A percentile compares a stretch with the other conserved stretches of the same genome.
phyloP scores from a whole-genome alignment of 768 basidiomycete genomes.

The Clavaria fumosa region DNA sequence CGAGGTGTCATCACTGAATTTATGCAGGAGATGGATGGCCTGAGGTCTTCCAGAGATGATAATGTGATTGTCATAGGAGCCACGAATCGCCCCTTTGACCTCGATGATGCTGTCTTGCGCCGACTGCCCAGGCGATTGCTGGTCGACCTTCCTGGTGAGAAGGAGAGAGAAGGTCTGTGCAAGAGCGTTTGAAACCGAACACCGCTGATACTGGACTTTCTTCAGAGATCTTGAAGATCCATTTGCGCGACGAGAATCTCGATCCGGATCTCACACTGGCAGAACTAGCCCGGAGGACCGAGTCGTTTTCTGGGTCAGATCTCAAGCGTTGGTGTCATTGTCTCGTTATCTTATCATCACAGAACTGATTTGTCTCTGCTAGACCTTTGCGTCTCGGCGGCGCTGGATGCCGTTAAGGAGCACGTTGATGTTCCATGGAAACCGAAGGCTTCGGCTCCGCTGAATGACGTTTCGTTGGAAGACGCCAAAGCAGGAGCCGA shows the following conservation, averaged over 20 bases:
- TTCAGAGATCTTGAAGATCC: conserved; percentile 74
- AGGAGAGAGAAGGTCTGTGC: conserved; percentile 63
- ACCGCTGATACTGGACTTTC: conserved; percentile 4
- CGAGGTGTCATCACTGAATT: conserved; percentile 83
- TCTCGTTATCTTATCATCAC: background rate
- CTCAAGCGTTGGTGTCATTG: conserved; percentile 58
- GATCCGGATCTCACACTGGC: conserved; percentile 47
- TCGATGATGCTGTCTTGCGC: conserved; percentile 84
- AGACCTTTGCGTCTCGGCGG: conserved; percentile 91
- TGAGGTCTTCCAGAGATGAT: conserved; percentile 65
- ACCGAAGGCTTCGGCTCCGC: conserved; percentile 1
- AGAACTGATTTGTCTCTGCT: conserved; percentile 1
- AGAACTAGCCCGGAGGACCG: conserved; percentile 52
- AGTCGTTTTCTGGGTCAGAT: conserved; percentile 87
- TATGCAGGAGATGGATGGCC: conserved; percentile 95
- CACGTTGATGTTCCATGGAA: conserved; percentile 67
- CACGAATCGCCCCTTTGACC: conserved; percentile 82
- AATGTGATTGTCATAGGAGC: conserved; percentile 86
- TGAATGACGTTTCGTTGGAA: background rate
- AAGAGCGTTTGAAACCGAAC: background rate
- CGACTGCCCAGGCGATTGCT: conserved; percentile 75
- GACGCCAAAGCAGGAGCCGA: no score
- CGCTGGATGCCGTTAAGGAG: conserved; percentile 84
- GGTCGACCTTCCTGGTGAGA: conserved; percentile 78
- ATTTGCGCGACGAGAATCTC: conserved; percentile 67